Base-by-base conservation (phyloP, 768 basidiomycete species). In the Nidularia pulvinata region DNA sequence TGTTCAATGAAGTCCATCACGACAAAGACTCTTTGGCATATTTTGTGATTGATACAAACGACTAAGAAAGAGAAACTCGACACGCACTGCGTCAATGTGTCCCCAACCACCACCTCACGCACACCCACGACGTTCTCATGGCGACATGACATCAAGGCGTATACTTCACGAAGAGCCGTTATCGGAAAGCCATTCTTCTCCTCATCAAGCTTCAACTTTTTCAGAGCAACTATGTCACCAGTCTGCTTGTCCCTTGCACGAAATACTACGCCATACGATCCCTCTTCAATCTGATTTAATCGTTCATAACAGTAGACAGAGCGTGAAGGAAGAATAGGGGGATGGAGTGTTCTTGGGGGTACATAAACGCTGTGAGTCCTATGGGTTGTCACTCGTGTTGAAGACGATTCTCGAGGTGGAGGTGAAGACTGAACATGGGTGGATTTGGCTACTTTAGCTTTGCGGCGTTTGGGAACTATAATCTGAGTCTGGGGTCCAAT, bases 1-100 rank as follows among this genome's bases (percentile, higher is more conserved):
- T 99, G 97, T 70, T 99, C 97, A 66, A 99, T 96, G 66, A 99
- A 99, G 69, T 97, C 95, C 95, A 97, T 97, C 35, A 98, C 97
- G 59, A 99, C 95, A 70, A 95, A 99, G 44, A 98, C 93, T 76
- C 97, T 98, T 73, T 57, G 51, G 55, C 57, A 59, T 57, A 60
- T 50, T 33, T 52, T 57, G 62, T 69, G 66, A 65, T 71, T 68
- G 50, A 61, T 55, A 69, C 63, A 64, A 53, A 55, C 50, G 46
- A 51, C 59, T 51, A 46, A 32, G 50, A 49, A 46, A 59, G 49
- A 58, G 33, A 60, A 63, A 57, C 52, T 57, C 60, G 60, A 61
- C 55, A 91, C 96, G 80, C 75, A 98, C 97, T 99, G 96, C 55
- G 97, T 98, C 68, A 99, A 74, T 2, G 97, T 99, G 65, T 98